Evolutionary conservation across 495 filamentous ascomycete species (phyloP).

Genomic region (Tuber melanosporum): DNA sequence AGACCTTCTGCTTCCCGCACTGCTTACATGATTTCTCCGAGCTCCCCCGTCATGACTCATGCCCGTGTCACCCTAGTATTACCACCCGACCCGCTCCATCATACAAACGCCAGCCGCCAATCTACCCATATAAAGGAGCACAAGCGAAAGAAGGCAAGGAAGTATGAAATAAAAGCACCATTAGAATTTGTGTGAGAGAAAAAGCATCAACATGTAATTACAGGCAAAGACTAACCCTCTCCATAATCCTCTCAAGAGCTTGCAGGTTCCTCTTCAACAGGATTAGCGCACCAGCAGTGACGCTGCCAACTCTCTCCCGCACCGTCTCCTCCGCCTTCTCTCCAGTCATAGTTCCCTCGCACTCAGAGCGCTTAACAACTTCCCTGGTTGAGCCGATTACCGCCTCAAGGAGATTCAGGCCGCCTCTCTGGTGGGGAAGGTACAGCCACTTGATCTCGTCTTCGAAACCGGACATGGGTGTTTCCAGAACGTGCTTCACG

Average conservation of each 20-base stretch:
- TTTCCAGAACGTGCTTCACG: constrained; percentile 48
- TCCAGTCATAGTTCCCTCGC: constrained; percentile 15
- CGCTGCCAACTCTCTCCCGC: constrained; percentile 24
- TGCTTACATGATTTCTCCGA: neutral
- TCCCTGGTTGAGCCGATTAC: constrained; percentile 29
- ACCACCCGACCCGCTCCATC: neutral
- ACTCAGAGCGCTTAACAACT: constrained; percentile 18
- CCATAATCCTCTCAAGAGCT: constrained; percentile 43
- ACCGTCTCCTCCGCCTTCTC: constrained; percentile 11
- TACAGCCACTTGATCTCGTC: constrained; percentile 53
- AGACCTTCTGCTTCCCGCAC: neutral
- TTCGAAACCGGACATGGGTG: constrained; percentile 47
- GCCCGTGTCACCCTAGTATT: neutral
- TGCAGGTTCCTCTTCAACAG: constrained; percentile 44
- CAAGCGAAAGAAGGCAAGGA: neutral
- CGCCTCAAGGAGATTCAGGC: constrained; percentile 30
- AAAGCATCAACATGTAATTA: neutral
- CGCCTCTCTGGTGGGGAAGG: constrained; percentile 38
- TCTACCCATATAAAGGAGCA: neutral
- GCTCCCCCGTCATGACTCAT: neutral
- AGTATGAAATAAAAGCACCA: neutral
- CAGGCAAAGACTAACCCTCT: constrained; percentile 4
- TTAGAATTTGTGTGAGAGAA: neutral
- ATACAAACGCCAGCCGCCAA: neutral
- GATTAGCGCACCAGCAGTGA: constrained; percentile 44